Evolutionary conservation across 2,329 filamentous ascomycete genomes (phyloP), one percentile per base, ranked within the genome.

Genomic region (Didymella pomorum): DNA sequence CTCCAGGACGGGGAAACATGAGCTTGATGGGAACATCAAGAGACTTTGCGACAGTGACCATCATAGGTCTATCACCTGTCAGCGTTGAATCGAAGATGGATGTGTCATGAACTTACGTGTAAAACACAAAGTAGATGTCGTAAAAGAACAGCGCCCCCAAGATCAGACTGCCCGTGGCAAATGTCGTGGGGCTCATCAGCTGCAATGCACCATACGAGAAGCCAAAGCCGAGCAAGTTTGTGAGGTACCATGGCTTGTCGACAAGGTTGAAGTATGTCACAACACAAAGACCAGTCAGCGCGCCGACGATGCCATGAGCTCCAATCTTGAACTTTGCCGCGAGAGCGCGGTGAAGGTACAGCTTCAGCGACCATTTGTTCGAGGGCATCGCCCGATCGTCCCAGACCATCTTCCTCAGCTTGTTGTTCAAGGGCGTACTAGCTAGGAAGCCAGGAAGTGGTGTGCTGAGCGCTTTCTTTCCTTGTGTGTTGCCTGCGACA

Each of bases 1-100:
- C 72, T 3, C 81, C 75, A 7, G 89, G 87, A n/a, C 85, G 84
- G 1, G 90, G 88, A 62, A 97, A 96, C 5, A 95, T 84, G 8
- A 99, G 85, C 75, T 97, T 98, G 75, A 97, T 95, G 0, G 94
- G 95, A 0, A 94, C 91, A 66, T 99, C 94, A 25, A 99, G 82
- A 39, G 89, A 90, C 8, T 89, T 96, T 12, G 94, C 95, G 9
- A 99, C 91, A 0, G 90, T 91, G 7, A 93, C 83, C 91, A 95
- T 95, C 73, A 91, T 88, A 0, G 91, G 91, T 0, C 87, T 89
- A 43, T 28, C 31, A 5, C 1, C 1, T 26, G 18, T 41, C 39
- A 62, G 66, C 45, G 29, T 14, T 7, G 14, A 4, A 8, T 16
- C 12, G 8, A 37, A 14, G 8, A 3, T 11, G 2, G 4, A 31